Evolutionary conservation across 129 eudicot genomes (phyloP).

Genomic region (Centaurea solstitialis): DNA sequence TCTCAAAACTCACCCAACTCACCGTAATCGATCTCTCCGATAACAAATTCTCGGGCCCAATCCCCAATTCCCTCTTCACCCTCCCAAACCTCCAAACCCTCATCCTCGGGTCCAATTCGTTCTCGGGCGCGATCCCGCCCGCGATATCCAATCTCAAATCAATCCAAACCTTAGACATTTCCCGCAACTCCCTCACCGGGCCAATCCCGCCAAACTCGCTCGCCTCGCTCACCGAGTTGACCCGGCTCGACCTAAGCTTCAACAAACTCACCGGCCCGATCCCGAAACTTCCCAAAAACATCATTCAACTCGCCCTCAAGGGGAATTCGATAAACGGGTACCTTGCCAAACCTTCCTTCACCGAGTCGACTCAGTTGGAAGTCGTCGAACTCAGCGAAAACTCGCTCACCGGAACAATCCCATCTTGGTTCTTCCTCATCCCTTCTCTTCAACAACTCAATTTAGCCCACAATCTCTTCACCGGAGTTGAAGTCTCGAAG

Average conservation of each 20-base stretch:
- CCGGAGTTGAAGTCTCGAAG: conserved; percentile 50
- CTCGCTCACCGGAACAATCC: conserved; percentile 59
- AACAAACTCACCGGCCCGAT: conserved; percentile 75
- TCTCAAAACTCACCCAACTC: conserved; percentile 72
- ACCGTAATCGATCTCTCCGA: conserved; percentile 60
- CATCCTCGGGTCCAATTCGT: conserved; percentile 61
- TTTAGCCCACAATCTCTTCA: conserved; percentile 67
- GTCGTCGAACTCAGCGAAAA: conserved; percentile 79
- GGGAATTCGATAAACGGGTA: conserved; percentile 65
- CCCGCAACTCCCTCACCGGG: conserved; percentile 62
- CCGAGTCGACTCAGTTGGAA: conserved; percentile 53
- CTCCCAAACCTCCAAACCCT: conserved; percentile 56
- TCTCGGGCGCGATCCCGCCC: conserved; percentile 65
- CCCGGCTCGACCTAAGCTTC: conserved; percentile 70
- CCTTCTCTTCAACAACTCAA: conserved; percentile 79
- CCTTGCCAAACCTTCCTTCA: conserved; percentile 43
- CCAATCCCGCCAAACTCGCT: conserved; percentile 50
- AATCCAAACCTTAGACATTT: conserved; percentile 50
- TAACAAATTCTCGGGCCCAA: conserved; percentile 65
- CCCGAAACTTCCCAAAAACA: conserved; percentile 61
- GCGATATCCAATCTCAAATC: conserved; percentile 43
- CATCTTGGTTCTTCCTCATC: conserved; percentile 62
- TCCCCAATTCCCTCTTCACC: conserved; percentile 58
- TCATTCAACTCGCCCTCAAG: conserved; percentile 60
- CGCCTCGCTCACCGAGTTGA: conserved; percentile 44